These are phyloP conservation scores for Trametes versicolor DNA, from an alignment of 1,284 basidiomycete species.

Conservation along the genomic window DNA sequence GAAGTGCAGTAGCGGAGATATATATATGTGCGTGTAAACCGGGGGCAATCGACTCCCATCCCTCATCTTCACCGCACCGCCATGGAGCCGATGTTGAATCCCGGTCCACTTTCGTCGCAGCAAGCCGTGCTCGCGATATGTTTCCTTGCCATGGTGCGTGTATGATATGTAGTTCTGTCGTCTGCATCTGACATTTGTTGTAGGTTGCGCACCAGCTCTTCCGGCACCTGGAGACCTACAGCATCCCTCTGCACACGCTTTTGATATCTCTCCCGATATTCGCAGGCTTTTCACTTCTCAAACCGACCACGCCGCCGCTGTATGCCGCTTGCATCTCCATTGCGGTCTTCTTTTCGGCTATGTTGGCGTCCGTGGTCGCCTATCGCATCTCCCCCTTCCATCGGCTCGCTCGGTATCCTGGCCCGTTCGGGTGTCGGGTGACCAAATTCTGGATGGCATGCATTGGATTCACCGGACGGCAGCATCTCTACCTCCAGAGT, in stretches of 20 bases:
- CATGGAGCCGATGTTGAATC: not conserved
- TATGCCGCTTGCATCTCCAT: slow-evolving; percentile 7
- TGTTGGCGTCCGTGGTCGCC: slow-evolving; percentile 32
- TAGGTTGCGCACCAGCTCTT: slow-evolving; percentile 28
- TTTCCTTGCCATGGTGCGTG: not conserved
- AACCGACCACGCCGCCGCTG: not conserved
- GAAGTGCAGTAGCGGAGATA: too few relatives aligned
- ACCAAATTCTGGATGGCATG: slow-evolving; percentile 40
- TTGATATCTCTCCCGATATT: slow-evolving; percentile 27
- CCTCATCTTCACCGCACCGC: not conserved
- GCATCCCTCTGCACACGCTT: slow-evolving; percentile 3
- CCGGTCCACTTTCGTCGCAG: not conserved
- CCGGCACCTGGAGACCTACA: slow-evolving; percentile 33
- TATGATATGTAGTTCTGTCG: not conserved
- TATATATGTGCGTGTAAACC: too few relatives aligned
- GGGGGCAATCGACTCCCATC: not conserved
- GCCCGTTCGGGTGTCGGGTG: slow-evolving; percentile 38
- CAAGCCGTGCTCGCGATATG: not conserved
- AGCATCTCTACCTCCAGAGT: slow-evolving; percentile 37
- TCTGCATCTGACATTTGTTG: not conserved
- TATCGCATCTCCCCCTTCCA: slow-evolving; percentile 47
- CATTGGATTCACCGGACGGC: slow-evolving; percentile 35
- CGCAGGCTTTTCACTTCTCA: slow-evolving; percentile 10
- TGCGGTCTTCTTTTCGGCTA: slow-evolving; percentile 20
- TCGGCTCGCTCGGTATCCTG: slow-evolving; percentile 43